These are phyloP conservation scores for Coemansia sp. DNA, from an alignment of 192 early-diverging fungal species.

Conservation along the genomic window DNA sequence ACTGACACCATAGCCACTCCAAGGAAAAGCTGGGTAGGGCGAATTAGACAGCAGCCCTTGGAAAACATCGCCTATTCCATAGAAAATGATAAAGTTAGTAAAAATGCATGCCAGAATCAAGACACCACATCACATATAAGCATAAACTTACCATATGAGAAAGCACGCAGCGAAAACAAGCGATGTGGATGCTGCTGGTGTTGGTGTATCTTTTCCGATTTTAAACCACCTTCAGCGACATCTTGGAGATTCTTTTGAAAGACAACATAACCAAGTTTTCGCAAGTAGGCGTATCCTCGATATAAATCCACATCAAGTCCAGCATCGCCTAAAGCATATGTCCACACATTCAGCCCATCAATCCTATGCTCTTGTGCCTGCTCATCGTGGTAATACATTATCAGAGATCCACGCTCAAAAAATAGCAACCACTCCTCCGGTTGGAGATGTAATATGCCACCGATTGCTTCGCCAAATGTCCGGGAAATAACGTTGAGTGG, in stretches of 20 bases:
- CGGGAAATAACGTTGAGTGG: conserved; percentile 28
- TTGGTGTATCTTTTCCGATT: background rate
- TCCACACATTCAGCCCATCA: conserved; percentile 9
- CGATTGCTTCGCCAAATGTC: conserved; percentile 16
- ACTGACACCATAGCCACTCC: background rate
- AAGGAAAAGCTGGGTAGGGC: background rate
- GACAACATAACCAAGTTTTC: conserved; percentile 37
- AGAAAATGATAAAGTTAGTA: background rate
- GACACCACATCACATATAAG: background rate
- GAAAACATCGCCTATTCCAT: conserved; percentile 25
- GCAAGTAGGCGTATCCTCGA: conserved; percentile 27
- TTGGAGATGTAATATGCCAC: conserved; percentile 14
- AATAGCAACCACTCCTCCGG: conserved; percentile 46
- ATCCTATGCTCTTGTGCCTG: background rate
- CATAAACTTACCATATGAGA: conserved; percentile 13
- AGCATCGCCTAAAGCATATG: conserved; percentile 7
- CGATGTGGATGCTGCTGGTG: background rate
- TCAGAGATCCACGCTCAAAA: conserved; percentile 30
- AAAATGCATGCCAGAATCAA: background rate
- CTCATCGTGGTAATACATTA: conserved; percentile 2
- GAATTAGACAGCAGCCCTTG: conserved; percentile 10
- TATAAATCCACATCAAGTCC: conserved; percentile 21
- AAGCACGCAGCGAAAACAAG: background rate
- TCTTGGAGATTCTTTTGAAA: background rate
- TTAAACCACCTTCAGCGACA: background rate